Percentiles rank a stretch among this genome's conserved stretches.
phyloP scores from a whole-genome alignment of 1,284 basidiomycete species.

The Sporisorium reilianum region DNA sequence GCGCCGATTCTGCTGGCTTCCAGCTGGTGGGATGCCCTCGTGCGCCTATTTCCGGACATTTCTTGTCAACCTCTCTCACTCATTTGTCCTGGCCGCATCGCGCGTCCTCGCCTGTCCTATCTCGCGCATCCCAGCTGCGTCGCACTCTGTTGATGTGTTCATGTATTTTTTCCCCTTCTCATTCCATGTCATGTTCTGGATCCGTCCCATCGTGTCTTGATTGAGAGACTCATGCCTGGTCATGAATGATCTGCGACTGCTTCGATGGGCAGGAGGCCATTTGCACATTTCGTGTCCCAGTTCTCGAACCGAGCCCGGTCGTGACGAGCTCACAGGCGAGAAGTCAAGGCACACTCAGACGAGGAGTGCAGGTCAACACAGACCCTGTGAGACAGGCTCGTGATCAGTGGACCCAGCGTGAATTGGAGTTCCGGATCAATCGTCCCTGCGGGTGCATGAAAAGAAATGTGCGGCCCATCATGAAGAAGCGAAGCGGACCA shows the following conservation, averaged over 20 bases:
- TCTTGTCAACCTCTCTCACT: slow-evolving; percentile 13
- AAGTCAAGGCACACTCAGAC: no score
- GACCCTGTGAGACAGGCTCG: background rate
- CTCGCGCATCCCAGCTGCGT: background rate
- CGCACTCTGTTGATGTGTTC: slow-evolving; percentile 5
- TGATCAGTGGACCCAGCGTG: background rate
- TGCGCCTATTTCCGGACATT: slow-evolving; percentile 11
- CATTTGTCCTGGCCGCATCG: slow-evolving; percentile 8
- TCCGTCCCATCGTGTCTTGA: background rate
- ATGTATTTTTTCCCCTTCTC: slow-evolving; percentile 4
- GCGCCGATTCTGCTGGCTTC: background rate
- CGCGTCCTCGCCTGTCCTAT: background rate
- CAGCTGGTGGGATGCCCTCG: background rate
- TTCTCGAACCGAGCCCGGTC: no score
- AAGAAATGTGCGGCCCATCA: background rate
- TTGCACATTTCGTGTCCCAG: no score
- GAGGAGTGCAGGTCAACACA: no score
- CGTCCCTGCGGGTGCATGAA: no score
- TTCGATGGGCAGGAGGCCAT: no score
- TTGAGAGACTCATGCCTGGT: background rate
- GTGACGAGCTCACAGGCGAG: no score
- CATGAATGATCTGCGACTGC: background rate
- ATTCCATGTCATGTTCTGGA: slow-evolving; percentile 5
- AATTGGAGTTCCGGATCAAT: no score
- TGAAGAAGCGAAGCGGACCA: slow-evolving; percentile 53